phyloP scores from a whole-genome alignment of 176 grass and related monocot genomes.

The Hyparrhenia diplandra region DNA sequence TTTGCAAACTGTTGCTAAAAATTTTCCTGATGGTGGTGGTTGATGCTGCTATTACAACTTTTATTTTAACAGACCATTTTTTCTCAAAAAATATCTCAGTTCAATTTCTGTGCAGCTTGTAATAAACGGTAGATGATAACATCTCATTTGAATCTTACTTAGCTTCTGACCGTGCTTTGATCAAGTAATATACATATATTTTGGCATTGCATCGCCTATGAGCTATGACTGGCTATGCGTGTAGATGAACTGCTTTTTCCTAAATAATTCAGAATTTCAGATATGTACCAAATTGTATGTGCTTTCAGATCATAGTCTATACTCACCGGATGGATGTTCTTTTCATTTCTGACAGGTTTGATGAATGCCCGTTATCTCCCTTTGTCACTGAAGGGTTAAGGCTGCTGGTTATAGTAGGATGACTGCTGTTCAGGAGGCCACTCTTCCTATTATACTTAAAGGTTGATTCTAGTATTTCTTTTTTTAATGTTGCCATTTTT shows the following conservation, averaged over 20 bases:
- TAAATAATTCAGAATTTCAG: slow-evolving; percentile 7
- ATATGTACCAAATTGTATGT: slow-evolving; percentile 2
- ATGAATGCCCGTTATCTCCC: slow-evolving; percentile 73
- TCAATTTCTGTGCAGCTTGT: slow-evolving; percentile 13
- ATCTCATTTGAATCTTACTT: neutral
- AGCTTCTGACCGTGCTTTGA: neutral
- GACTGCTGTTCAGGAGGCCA: slow-evolving; percentile 95
- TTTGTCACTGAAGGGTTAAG: slow-evolving; percentile 95
- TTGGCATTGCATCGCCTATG: neutral
- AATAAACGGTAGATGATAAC: slow-evolving; percentile 4
- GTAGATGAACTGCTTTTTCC: neutral
- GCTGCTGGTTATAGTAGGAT: slow-evolving; percentile 81
- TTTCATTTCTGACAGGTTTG: slow-evolving; percentile 56
- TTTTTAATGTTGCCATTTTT: slow-evolving; percentile 28
- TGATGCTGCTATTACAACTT: neutral
- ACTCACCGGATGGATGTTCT: slow-evolving; percentile 2
- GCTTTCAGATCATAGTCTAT: neutral
- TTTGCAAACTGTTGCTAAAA: neutral
- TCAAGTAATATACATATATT: neutral
- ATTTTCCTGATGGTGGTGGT: neutral
- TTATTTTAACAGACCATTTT: neutral
- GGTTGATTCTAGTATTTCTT: slow-evolving; percentile 42
- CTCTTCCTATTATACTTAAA: slow-evolving; percentile 90
- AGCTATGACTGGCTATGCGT: neutral
- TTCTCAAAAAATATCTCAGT: neutral